Percentiles rank a stretch among this genome's conserved stretches.
Evolutionary conservation across 768 basidiomycete species (phyloP).

Genomic region (Termitomyces sp.): DNA sequence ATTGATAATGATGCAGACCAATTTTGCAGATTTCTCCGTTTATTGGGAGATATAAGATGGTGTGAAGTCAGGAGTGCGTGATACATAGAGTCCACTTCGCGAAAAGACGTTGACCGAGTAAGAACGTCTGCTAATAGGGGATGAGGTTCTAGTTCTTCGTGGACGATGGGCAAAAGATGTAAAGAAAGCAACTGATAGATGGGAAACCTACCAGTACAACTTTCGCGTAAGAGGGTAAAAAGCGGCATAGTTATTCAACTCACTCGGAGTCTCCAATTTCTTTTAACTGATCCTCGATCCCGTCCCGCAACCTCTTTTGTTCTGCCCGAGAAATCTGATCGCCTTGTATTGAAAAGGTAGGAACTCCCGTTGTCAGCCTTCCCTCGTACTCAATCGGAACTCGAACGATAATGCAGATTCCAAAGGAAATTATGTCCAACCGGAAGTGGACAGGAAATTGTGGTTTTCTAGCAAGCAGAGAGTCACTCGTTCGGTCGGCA

Average conservation of each 20-base stretch:
- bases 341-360: constrained; percentile 41
- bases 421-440: constrained; percentile 25
- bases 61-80: constrained; percentile 74
- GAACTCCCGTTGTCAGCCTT: constrained; percentile 1
- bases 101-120: not conserved
- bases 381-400: constrained; percentile 15
- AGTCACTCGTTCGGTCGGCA: not conserved
- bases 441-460: constrained; percentile 29
- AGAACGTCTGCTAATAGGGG: not conserved
- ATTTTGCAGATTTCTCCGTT: constrained; percentile 52
- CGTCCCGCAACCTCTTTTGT: constrained; percentile 45
- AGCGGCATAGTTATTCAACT: not conserved
- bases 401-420: constrained; percentile 34
- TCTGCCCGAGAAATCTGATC: constrained; percentile 40
- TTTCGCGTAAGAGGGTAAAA: not conserved
- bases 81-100: constrained; percentile 20
- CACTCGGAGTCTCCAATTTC: constrained; percentile 35
- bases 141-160: constrained; percentile 28
- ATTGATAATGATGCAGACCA: constrained; percentile 55
- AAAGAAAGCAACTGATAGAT: constrained; percentile 56
- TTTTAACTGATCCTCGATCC: constrained; percentile 33
- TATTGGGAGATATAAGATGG: constrained; percentile 62
- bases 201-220: constrained; percentile 44
- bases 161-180: constrained; percentile 55
- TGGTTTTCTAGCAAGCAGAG: constrained; percentile 10